Base-by-base conservation (phyloP, 345 rosid genomes). In the Abelmoschus esculentus region DNA sequence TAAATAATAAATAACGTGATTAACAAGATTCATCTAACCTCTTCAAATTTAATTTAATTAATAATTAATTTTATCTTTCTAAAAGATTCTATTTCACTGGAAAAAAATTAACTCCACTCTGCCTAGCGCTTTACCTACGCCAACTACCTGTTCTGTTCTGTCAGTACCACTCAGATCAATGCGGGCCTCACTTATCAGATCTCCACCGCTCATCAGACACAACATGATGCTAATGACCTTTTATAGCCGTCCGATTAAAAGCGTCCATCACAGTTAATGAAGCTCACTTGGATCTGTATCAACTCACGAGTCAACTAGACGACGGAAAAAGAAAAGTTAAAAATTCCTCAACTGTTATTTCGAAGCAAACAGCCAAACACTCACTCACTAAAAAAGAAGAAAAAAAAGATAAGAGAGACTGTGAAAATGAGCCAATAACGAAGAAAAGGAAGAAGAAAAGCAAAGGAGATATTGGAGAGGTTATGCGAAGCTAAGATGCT, bases 401-500 rank as follows among this genome's bases (percentile, higher is more conserved):
- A 69, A 19, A 34, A 5, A 46, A 49, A 47, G 60, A 64, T 14
- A 69, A 36, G 61, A 47, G 42, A 57, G 61, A 34, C n/a, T 26
- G 58, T 61, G 59, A n/a, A 70, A 44, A 40, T 40, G 44, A 40
- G 44, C 44, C 44, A 40, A 40, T 9, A 40, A 11, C 44, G 11
- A 40, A 40, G 26, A 8, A 7, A 40, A 40, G 44, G 44, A 9
- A 40, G 11, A 60, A 32, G 52, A 47, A 47, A 47, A 47, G 62
- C 17, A 36, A 10, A 28, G 44, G 22, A 63, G 42, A 40, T 46
- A 11, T 54, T 28, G 17, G 49, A 29, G 17, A 22, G 32, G 52
- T 63, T 34, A 49, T 32, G 32, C 52, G 13, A 77, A 68, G 72
- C 65, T 79, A 66, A 63, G 75, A 81, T 81, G 81, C 75, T 77